Evolutionary conservation across 306 rosid species (phyloP).

Genomic region (Geum urbanum): DNA sequence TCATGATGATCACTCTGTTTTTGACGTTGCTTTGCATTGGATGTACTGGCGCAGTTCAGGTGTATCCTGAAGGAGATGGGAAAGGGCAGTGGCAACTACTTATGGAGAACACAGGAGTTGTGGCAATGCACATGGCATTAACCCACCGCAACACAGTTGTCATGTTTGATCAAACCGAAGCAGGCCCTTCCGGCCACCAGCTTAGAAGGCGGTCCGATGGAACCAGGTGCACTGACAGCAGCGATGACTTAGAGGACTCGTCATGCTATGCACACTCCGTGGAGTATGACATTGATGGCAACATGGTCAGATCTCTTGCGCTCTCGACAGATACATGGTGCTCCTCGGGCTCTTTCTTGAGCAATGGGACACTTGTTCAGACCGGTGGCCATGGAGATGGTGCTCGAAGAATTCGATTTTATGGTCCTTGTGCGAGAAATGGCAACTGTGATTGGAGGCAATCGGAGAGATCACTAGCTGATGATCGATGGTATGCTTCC

Average conservation of each 20-base stretch:
- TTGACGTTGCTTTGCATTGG: slow-evolving; percentile 19
- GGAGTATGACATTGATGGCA: slow-evolving; percentile 56
- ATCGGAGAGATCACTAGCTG: slow-evolving; percentile 31
- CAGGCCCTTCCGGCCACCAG: slow-evolving; percentile 47
- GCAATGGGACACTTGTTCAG: slow-evolving; percentile 69
- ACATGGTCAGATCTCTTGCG: slow-evolving; percentile 50
- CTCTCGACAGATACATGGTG: slow-evolving; percentile 75
- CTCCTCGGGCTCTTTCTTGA: slow-evolving; percentile 69
- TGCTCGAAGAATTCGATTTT: slow-evolving; percentile 38
- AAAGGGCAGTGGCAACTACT: slow-evolving; percentile 71
- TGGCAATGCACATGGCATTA: slow-evolving; percentile 74
- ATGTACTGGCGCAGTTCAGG: slow-evolving; percentile 22
- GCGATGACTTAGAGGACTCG: slow-evolving; percentile 34
- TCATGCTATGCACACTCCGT: slow-evolving; percentile 76
- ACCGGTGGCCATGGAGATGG: slow-evolving; percentile 59
- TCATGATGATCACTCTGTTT: slow-evolving; percentile 20
- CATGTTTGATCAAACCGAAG: slow-evolving; percentile 63
- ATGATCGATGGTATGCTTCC: slow-evolving; percentile 70
- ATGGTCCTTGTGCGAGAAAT: slow-evolving; percentile 40
- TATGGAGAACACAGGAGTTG: slow-evolving; percentile 50
- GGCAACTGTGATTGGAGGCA: slow-evolving; percentile 53
- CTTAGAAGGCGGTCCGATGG: slow-evolving; percentile 45
- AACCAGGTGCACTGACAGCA: slow-evolving; percentile 27
- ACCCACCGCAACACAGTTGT: slow-evolving; percentile 55
- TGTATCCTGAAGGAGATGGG: slow-evolving; percentile 4